Conservation (phyloP, 2,329 filamentous ascomycete genomes). For the Exophiala dermatitidis region DNA sequence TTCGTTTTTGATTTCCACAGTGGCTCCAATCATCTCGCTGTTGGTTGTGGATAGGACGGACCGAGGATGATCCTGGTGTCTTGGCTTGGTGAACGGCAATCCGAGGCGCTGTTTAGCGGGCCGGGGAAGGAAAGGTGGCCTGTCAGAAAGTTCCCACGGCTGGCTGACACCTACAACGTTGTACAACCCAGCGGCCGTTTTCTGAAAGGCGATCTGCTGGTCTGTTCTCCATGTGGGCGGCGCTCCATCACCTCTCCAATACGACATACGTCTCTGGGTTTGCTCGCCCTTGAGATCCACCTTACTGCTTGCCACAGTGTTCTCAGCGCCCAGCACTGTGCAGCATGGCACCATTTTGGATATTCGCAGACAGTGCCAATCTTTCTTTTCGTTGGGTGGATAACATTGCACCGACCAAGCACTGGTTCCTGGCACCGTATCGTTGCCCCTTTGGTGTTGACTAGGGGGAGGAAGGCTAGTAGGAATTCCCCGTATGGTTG, state of each 20-base stretch:
- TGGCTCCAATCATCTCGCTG: constrained; percentile 1
- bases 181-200: background rate
- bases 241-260: constrained; percentile 3
- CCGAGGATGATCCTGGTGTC: constrained; percentile 20
- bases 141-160: background rate
- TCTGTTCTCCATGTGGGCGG: background rate
- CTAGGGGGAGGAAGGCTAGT: too few relatives aligned
- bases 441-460: too few relatives aligned
- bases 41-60: constrained; percentile 18
- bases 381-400: too few relatives aligned
- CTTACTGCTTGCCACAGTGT: background rate
- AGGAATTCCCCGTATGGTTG: too few relatives aligned
- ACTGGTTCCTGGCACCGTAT: too few relatives aligned
- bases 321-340: background rate
- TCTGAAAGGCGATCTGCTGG: constrained; percentile 5
- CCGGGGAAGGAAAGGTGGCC: constrained; percentile 3
- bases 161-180: background rate
- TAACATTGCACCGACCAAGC: too few relatives aligned
- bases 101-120: constrained; percentile 11
- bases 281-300: background rate
- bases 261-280: background rate
- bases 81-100: constrained; percentile 6
- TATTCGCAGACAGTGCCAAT: too few relatives aligned
- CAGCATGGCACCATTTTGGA: too few relatives aligned
- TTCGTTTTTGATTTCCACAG: too few relatives aligned